These are phyloP conservation scores for Lactarius quietus DNA, from an alignment of 768 basidiomycete species.

Conservation along the genomic window DNA sequence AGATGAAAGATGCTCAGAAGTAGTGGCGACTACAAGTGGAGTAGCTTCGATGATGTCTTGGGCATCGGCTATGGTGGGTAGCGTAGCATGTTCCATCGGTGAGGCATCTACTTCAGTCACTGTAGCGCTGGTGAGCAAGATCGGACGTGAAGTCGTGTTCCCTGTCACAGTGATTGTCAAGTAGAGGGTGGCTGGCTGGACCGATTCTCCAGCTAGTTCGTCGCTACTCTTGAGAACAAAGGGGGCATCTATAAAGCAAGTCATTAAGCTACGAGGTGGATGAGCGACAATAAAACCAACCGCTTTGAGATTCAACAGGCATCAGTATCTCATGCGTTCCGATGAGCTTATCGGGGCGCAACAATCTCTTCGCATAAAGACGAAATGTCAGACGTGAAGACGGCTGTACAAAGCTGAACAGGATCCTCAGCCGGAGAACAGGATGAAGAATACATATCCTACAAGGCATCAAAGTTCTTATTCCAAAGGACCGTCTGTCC, in stretches of 20 bases:
- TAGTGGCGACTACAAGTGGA: no score
- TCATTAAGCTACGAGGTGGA: neutral
- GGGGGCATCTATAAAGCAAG: neutral
- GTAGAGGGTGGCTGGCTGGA: no score
- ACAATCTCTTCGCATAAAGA: neutral
- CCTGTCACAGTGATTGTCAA: neutral
- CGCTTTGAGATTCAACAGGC: neutral
- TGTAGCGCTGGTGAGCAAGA: neutral
- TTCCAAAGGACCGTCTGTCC: neutral
- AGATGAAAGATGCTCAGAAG: no score
- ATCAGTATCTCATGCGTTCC: neutral
- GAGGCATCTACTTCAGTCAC: no score
- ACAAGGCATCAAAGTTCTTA: neutral
- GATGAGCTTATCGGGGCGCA: neutral
- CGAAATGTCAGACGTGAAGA: neutral
- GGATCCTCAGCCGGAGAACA: neutral
- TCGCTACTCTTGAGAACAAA: no score
- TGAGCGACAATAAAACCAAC: neutral
- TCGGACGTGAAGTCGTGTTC: neutral
- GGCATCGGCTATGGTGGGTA: no score
- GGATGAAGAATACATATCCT: neutral
- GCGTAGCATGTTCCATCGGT: no score
- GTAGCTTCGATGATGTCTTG: no score
- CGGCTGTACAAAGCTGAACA: neutral
- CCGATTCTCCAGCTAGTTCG: no score